Percentiles rank a stretch among this genome's conserved stretches.
Conservation (phyloP, 768 basidiomycete species). For the Trametes gibbosa region DNA sequence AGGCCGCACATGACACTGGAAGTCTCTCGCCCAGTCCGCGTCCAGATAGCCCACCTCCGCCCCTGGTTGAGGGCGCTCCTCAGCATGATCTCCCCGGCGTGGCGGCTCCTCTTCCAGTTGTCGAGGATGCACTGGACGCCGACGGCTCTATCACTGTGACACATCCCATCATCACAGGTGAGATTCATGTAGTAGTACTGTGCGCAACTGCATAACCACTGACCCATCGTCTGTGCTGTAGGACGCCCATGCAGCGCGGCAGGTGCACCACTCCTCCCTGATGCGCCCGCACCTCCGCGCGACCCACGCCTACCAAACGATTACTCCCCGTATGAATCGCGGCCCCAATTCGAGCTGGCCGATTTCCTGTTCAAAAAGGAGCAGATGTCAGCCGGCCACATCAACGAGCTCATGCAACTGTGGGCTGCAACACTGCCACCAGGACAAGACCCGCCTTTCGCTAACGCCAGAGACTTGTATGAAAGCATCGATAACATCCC, state of each 20-base stretch:
- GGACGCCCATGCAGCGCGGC: neutral
- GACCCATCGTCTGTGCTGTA: neutral
- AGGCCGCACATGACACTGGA: too few species aligned
- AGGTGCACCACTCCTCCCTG: neutral
- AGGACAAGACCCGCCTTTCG: neutral
- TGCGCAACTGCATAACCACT: neutral
- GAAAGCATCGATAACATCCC: slow-evolving; percentile 28
- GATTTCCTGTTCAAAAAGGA: slow-evolving; percentile 13
- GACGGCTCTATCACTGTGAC: neutral
- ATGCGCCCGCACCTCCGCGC: neutral
- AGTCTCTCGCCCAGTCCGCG: neutral
- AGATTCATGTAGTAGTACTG: neutral
- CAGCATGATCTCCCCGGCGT: too few species aligned
- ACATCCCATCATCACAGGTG: neutral
- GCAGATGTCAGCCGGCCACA: slow-evolving; percentile 10
- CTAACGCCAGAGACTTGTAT: slow-evolving; percentile 20
- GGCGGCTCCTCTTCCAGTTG: too few species aligned
- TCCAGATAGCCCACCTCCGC: too few species aligned
- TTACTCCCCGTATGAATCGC: slow-evolving; percentile 11
- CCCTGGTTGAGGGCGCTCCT: too few species aligned
- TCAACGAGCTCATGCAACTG: slow-evolving; percentile 17
- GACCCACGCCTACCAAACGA: neutral
- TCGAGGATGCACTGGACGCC: too few species aligned
- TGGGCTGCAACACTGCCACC: slow-evolving; percentile 3
- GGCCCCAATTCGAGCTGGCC: slow-evolving; percentile 19